Conservation (phyloP, 1,284 basidiomycete genomes). For the Puccinia horiana region DNA sequence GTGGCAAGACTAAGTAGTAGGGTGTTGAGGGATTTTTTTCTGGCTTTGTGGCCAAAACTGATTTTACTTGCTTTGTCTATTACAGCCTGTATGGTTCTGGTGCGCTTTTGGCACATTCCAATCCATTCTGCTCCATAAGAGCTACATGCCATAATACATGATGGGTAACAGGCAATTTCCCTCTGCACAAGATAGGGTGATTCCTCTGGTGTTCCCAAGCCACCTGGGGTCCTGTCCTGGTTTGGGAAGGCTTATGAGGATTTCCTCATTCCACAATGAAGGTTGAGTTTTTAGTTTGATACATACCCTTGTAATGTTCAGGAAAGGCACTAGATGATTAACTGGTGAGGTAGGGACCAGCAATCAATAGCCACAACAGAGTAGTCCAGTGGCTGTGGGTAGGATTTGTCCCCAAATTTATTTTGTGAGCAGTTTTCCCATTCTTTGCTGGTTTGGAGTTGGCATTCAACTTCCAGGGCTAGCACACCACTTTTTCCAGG, state of each 20-base stretch:
- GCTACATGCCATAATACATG: neutral
- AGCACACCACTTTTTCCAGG: slow-evolving; percentile 24
- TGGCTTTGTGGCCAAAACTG: neutral
- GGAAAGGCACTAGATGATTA: neutral
- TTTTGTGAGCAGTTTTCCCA: neutral
- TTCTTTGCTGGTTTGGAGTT: neutral
- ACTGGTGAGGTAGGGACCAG: neutral
- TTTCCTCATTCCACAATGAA: slow-evolving; percentile 7
- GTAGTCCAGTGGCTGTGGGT: slow-evolving; percentile 4
- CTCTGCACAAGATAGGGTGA: slow-evolving; percentile 13
- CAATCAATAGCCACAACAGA: neutral
- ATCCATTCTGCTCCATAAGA: slow-evolving; percentile 16
- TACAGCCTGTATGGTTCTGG: neutral
- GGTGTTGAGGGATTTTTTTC: neutral
- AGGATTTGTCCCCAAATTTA: neutral
- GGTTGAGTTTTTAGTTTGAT: slow-evolving; percentile 9
- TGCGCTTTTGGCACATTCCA: neutral
- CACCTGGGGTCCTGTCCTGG: slow-evolving; percentile 8
- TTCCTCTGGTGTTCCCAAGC: slow-evolving; percentile 13
- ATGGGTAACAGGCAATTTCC: slow-evolving; percentile 19
- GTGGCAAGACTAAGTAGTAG: neutral
- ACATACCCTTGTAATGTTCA: neutral
- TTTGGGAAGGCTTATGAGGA: slow-evolving; percentile 20
- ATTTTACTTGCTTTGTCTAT: neutral
- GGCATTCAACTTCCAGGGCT: slow-evolving; percentile 21